Base-by-base conservation (phyloP, 768 basidiomycete genomes). In the Daedaleopsis sinensis region DNA sequence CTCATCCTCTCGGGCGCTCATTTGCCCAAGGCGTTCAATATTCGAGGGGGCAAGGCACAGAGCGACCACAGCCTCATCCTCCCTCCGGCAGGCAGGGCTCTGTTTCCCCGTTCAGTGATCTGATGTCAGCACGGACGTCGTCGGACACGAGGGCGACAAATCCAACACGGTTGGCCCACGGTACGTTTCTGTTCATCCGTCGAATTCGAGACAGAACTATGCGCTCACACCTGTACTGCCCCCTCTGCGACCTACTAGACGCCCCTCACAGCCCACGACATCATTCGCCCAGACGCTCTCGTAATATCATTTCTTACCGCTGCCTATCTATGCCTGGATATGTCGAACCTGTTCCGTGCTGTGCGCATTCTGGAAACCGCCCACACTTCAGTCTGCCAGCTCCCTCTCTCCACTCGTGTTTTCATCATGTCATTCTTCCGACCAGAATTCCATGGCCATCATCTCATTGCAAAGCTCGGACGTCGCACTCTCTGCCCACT, bases 381-480 rank as follows among this genome's bases (percentile, higher is more conserved):
- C 18, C 21, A 35, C n/a, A n/a, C 21, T n/a, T 42, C 59, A 49
- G 39, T 47, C 39, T 21, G 59, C 56, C 59, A 55, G 21, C 27
- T 43, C 53, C 23, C 35, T 52, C 54, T 51, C 55, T 46, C 54
- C 50, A 54, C 65, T 62, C 65, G 58, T 61, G 61, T 54, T 49
- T 59, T 42, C 61, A 55, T 57, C 65, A 62, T 65, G 61, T 44
- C 39, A 27, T 18, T 38, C 15, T 59, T 59, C 58, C 47, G 16
- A 61, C 59, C 56, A 58, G 59, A 58, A 60, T 65, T 59, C 58
- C 44, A 59, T 27, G 35, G 13, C 32, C 39, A 21, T 27, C 50
- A 35, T 19, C 19, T 46, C 55, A 21, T 44, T 61, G 46, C 56
- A 39, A 24, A 15, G 36, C 43, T 19, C 27, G 21, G 55, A 53